These are phyloP conservation scores for Mrakia frigida DNA, from an alignment of 768 basidiomycete genomes.

Conservation along the genomic window DNA sequence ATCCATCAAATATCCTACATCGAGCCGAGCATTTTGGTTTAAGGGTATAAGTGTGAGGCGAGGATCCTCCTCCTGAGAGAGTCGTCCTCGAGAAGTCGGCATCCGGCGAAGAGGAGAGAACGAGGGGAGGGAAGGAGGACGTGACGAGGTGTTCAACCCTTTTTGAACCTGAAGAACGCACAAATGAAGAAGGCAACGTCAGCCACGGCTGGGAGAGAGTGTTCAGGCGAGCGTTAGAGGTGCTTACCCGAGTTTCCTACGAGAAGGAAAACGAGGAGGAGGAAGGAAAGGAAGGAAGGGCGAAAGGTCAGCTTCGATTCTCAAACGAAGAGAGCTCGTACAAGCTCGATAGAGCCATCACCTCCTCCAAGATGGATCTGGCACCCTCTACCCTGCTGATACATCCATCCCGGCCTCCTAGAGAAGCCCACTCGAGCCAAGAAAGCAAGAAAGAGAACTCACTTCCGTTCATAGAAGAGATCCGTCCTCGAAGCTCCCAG, in stretches of 20 bases:
- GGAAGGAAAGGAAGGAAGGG: background rate
- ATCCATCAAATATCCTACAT: background rate
- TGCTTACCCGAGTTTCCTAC: constrained; percentile 30
- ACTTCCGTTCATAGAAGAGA: constrained; percentile 33
- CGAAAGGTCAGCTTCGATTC: background rate
- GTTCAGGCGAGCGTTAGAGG: too few relatives aligned
- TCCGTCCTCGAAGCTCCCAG: constrained; percentile 82
- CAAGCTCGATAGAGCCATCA: background rate
- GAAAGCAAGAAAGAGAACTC: background rate
- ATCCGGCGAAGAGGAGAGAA: background rate
- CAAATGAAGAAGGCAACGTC: background rate
- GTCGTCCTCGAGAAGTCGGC: too few relatives aligned
- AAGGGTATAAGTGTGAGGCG: background rate
- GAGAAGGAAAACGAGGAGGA: background rate
- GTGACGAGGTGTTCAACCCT: constrained; percentile 24
- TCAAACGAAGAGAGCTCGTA: too few relatives aligned
- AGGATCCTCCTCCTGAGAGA: too few relatives aligned
- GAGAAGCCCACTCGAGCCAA: background rate
- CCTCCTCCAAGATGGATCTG: background rate
- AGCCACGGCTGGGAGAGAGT: too few relatives aligned
- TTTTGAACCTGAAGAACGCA: constrained; percentile 19
- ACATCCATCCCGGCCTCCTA: too few relatives aligned
- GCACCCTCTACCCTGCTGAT: background rate
- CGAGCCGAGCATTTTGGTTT: background rate
- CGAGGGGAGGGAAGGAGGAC: background rate